Percentiles rank a stretch among this genome's conserved stretches.
phyloP scores from a whole-genome alignment of 495 filamentous ascomycete genomes.

The Xylaria longipes region DNA sequence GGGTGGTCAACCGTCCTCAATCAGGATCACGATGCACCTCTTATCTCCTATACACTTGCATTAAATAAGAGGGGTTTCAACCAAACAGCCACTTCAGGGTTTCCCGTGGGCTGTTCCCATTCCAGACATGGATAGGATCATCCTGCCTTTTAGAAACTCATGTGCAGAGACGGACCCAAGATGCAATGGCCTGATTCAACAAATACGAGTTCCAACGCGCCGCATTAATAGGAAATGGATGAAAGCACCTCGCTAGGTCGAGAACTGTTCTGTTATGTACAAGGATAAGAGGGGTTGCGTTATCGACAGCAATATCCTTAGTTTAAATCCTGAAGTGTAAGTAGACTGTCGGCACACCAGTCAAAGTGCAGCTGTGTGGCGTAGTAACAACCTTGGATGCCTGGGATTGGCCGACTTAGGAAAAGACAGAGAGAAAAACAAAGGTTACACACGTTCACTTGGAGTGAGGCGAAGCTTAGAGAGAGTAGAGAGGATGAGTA shows the following conservation, averaged over 20 bases:
- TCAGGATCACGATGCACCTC: constrained; percentile 15
- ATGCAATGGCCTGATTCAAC: constrained; percentile 11
- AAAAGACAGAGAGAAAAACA: neutral
- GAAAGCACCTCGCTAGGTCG: constrained; percentile 1
- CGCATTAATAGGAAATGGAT: neutral
- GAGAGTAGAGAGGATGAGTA: neutral
- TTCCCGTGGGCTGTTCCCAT: constrained; percentile 2
- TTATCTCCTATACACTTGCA: constrained; percentile 20
- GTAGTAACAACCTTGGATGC: neutral
- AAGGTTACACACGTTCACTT: constrained; percentile 5
- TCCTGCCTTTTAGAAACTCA: constrained; percentile 2
- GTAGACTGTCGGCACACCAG: constrained; percentile 11
- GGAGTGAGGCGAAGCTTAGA: constrained; percentile 12
- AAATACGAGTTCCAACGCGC: constrained; percentile 9
- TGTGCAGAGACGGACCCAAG: constrained; percentile 3
- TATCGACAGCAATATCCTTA: neutral
- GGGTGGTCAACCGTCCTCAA: constrained; percentile 13
- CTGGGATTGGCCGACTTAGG: neutral
- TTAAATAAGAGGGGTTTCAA: constrained; percentile 15
- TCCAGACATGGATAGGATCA: constrained; percentile 12
- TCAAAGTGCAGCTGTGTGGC: constrained; percentile 16
- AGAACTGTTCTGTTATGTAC: constrained; percentile 3
- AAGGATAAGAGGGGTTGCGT: neutral
- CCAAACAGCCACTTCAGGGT: neutral
- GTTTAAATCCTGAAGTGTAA: neutral